Conservation (phyloP, 1,284 basidiomycete species). For the Thecaphora frezii region DNA sequence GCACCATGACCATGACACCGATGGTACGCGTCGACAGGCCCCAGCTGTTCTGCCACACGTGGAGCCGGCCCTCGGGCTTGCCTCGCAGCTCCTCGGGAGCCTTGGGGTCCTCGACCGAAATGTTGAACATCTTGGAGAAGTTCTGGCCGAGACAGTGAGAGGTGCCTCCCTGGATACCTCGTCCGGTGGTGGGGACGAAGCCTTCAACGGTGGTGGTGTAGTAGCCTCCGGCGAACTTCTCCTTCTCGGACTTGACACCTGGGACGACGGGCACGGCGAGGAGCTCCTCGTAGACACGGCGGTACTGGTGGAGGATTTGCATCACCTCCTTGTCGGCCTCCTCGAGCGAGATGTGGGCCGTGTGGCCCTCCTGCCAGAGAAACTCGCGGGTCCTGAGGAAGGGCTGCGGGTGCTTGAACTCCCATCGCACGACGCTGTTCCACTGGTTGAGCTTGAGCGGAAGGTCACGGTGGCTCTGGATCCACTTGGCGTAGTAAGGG, state of each 20-base stretch:
- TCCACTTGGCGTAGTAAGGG: slow-evolving; percentile 96
- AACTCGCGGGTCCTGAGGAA: slow-evolving; percentile 99
- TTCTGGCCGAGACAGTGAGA: slow-evolving; percentile 98
- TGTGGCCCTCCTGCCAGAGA: slow-evolving; percentile 99
- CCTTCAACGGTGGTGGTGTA: slow-evolving; percentile 99
- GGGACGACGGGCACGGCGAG: slow-evolving; percentile 96
- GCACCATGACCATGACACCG: slow-evolving; percentile 99
- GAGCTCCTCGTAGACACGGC: slow-evolving; percentile 92
- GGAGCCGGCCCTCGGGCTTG: slow-evolving; percentile 65
- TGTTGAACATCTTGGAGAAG: slow-evolving; percentile 99
- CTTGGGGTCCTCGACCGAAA: slow-evolving; percentile 80
- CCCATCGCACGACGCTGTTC: slow-evolving; percentile 99
- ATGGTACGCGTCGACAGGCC: slow-evolving; percentile 93
- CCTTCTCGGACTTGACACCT: slow-evolving; percentile 96
- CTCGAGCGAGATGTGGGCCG: slow-evolving; percentile 82
- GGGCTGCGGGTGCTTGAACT: slow-evolving; percentile 98
- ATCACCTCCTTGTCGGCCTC: slow-evolving; percentile 90
- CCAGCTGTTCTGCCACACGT: slow-evolving; percentile 99
- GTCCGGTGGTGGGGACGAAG: slow-evolving; percentile 93
- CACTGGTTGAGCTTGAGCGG: slow-evolving; percentile 97
- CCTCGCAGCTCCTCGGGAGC: slow-evolving; percentile 51
- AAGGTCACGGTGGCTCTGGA: slow-evolving; percentile 93
- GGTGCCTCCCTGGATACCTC: slow-evolving; percentile 96
- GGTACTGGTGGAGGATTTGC: slow-evolving; percentile 93
- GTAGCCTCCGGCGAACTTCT: slow-evolving; percentile 96